These are phyloP conservation scores for Rhexocercosporidium sp. DNA, from an alignment of 2,329 filamentous ascomycete species.

Conservation along the genomic window DNA sequence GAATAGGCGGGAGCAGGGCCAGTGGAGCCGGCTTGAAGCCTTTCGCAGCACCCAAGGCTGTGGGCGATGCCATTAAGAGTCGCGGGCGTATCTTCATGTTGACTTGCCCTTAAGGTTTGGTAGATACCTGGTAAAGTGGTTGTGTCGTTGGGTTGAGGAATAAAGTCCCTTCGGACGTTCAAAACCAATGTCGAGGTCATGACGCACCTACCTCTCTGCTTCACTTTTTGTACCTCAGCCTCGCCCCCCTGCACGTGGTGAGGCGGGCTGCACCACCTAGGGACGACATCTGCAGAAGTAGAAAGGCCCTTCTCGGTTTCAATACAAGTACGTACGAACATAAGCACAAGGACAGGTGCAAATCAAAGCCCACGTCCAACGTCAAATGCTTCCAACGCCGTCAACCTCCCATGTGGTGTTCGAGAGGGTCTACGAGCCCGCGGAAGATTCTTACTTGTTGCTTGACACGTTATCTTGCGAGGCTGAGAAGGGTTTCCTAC, in stretches of 20 bases:
- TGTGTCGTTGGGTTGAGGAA: too few species aligned
- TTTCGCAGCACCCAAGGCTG: conserved; percentile 29
- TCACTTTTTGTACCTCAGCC: too few species aligned
- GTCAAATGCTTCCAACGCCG: conserved; percentile 87
- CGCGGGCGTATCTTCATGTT: conserved; percentile 15
- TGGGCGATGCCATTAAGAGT: conserved; percentile 36
- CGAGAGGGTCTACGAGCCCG: conserved; percentile 89
- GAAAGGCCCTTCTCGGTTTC: too few species aligned
- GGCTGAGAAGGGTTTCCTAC: conserved; percentile 38
- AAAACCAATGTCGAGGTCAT: too few species aligned
- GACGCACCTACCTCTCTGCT: too few species aligned
- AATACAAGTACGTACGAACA: background rate
- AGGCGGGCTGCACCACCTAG: too few species aligned
- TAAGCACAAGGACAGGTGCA: background rate
- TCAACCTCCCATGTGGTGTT: conserved; percentile 91
- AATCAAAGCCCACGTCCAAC: background rate
- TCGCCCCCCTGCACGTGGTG: background rate
- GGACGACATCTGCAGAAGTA: too few species aligned
- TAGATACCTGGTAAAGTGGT: too few species aligned
- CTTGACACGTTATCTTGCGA: conserved; percentile 84
- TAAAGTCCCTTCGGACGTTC: too few species aligned
- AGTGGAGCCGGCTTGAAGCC: conserved; percentile 37
- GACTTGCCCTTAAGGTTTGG: too few species aligned
- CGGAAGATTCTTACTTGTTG: conserved; percentile 94
- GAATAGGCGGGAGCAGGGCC: conserved; percentile 56